Base-by-base conservation (phyloP, 2,329 filamentous ascomycete species). In the Alternaria tenuissima region DNA sequence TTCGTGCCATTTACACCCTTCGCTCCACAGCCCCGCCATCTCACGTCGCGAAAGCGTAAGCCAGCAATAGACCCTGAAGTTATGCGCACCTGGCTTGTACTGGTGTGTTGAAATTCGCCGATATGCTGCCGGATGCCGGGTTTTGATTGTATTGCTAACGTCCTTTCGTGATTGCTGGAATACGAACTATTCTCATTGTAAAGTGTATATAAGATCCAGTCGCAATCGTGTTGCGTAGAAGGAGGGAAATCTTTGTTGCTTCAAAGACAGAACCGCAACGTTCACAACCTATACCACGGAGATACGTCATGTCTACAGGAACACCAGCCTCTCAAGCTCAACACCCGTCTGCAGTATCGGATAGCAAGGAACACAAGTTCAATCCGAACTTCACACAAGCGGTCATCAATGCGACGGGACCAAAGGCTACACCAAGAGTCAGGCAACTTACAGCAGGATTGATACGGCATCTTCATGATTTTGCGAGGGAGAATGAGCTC, bases 311-410 rank as follows among this genome's bases (percentile, higher is more conserved):
- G 57, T 39, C 26, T 9, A 41, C 36, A 51, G 28, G 39, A 47
- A 8, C 22, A 22, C 54, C 30, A 24, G 38, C 26, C n/a, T 47
- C 52, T 5, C 52, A 39, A 42, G 32, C 26, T 24, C 42, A 48
- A 22, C 43, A 54, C 47, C 41, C 62, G 22, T 55, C 64, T 24
- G 57, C 65, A 7, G 65, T 68, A 28, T 44, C 58, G 8, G 56
- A 61, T 43, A 51, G 48, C 63, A 66, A 69, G 53, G 38, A 60
- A 20, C 73, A 75, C 69, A 80, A 80, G 63, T 93, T 90, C 81
- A 91, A 94, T 78, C 91, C 91, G 66, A 85, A 85, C 79, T 93
- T 94, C 81, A 94, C 91, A 55, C 80, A 88, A 69, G 85, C 88
- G 77, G 89, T 93, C 77, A 84, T 93, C 75, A 86, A 91, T 65